Base-by-base conservation (phyloP, 257 asterid genomes). In the Capsicum chinense region DNA sequence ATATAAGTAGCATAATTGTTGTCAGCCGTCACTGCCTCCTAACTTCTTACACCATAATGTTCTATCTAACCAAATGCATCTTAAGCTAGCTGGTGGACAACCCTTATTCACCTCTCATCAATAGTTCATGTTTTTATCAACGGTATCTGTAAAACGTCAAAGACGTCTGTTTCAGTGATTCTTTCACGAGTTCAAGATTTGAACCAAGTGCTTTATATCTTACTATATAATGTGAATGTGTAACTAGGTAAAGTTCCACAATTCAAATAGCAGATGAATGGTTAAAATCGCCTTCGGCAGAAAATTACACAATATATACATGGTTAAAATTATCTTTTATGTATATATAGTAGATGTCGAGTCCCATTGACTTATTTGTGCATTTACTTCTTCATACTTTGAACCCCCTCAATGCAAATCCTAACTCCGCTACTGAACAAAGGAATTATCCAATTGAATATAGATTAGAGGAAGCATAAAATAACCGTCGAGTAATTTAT, bases 21-120 rank as follows among this genome's bases (percentile, higher is more conserved):
- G 71, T 5, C 42, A 64, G 12, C 47, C 71, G 5, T 0, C 71
- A 64, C 44, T 26, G 71, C 71, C 9, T 26, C 44, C 71, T 33
- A 64, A 64, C 47, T 5, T 64, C 12, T 26, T 16, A 67, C 50
- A 14, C 76, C 9, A 67, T 37, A 67, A 16, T 7, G 15, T 35
- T 67, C 76, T 35, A 15, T 67, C 76, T 13, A 67, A 50, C 2
- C 50, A 68, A 68, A 68, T 14, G 52, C 76, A 68, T 68, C 52
- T 67, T 68, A 68, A 68, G 76, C 21, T 16, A 68, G 76, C 52
- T 68, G 21, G 76, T 68, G 44, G 76, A 68, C 21, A 8, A 14
- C 6, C 52, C 52, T 37, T 15, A 37, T 68, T 37, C 52, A 68
- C 54, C 44, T 68, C 78, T 68, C 50, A 48, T 67, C 76, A 84